Percentiles rank a stretch among this genome's conserved stretches.
These are phyloP conservation scores for Ocimum tenuiflorum DNA, from an alignment of 257 asterid species.

Conservation along the genomic window DNA sequence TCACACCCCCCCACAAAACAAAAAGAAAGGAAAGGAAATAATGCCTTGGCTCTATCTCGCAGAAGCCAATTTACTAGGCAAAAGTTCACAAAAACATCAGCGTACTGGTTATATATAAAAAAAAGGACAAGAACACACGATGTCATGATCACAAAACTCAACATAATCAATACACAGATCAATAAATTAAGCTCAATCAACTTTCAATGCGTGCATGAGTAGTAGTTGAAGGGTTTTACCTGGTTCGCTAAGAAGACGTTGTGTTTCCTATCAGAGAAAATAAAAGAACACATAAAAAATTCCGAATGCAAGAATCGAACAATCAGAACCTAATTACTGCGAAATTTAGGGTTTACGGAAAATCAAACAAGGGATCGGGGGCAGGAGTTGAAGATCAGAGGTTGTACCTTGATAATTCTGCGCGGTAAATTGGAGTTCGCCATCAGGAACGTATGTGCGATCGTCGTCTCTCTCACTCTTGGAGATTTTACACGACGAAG, in stretches of 20 bases:
- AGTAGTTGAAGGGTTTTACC: slow-evolving; percentile 37
- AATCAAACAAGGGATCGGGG: slow-evolving; percentile 43
- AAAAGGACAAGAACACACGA: not conserved
- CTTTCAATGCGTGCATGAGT: not conserved
- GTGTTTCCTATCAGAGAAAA: slow-evolving; percentile 65
- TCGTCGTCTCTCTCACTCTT: too few species aligned
- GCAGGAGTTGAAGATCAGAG: slow-evolving; percentile 38
- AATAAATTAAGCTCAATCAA: not conserved
- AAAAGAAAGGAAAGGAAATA: not conserved
- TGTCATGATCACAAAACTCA: not conserved
- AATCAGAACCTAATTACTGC: too few species aligned
- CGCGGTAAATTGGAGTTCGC: slow-evolving; percentile 49
- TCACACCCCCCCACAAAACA: not conserved
- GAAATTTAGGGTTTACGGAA: slow-evolving; percentile 22
- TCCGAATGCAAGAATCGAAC: slow-evolving; percentile 4
- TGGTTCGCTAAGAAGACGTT: slow-evolving; percentile 98
- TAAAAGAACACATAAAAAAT: not conserved
- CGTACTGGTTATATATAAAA: not conserved
- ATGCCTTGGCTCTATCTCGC: not conserved
- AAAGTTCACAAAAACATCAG: not conserved
- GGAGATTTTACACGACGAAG: too few species aligned
- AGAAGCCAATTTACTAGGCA: not conserved
- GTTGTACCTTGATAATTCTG: slow-evolving; percentile 57
- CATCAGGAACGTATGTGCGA: too few species aligned
- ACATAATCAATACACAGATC: not conserved